Evolutionary conservation across 495 filamentous ascomycete genomes (phyloP), one percentile per base, ranked within the genome.

Genomic region (Podospora fimiseda): DNA sequence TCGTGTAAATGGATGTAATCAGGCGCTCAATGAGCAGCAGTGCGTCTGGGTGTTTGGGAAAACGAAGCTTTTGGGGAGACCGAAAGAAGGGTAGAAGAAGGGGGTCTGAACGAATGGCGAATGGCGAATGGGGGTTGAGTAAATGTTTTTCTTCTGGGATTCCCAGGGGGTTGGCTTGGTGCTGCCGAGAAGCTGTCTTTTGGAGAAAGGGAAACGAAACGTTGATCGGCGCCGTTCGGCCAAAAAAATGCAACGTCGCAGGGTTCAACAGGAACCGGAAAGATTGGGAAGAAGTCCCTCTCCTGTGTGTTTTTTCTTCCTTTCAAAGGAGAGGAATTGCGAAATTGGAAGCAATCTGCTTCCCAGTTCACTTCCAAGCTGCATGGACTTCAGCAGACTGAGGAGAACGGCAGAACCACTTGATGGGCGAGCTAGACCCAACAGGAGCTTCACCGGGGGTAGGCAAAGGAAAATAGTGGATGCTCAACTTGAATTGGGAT

Each of bases 61-160:
- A 47, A 23, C 21, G 23, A 47, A 47, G 44, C 22, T 47, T 22
- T 47, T n/a, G n/a, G n/a, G 44, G 44, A 47, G 33, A 18, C 44
- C 42, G 27, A 44, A 18, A 9, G 42, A 39, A 44, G 38, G 15
- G 16, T 18, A 41, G 23, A 52, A 44, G 7, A 38, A 44, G 7
- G 16, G 24, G 41, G 22, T 40, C 50, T 43, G 23, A 37, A 41
- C 40, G 50, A 39, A 16, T 40, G 49, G 23, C 45, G 23, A 20
- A 27, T 7, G 19, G 45, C 23, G 45, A 27, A 9, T 21, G 43
- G 8, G 4, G 27, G 11, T 33, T 44, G 42, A n/a, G n/a, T n/a
- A n/a, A n/a, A n/a, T n/a, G n/a, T n/a, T n/a, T n/a, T n/a, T n/a
- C n/a, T 50, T 50, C 23, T 19, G 27, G 42, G 51, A 37, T 43